phyloP scores from a whole-genome alignment of 108 stramenopile genomes.

The Poteriospumella lacustris region DNA sequence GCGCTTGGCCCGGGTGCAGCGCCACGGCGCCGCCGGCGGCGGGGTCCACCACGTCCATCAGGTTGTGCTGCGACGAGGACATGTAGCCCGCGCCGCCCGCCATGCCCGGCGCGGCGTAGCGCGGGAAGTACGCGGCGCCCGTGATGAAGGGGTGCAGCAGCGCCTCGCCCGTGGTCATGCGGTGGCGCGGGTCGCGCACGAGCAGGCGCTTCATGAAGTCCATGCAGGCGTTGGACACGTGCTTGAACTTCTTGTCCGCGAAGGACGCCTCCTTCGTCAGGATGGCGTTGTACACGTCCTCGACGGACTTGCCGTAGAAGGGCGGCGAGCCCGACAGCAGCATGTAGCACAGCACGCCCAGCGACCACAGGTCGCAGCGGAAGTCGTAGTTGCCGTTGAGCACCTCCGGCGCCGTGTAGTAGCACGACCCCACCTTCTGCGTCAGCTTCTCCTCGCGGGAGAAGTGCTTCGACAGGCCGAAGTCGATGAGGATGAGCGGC shows the following conservation, averaged over 20 bases:
- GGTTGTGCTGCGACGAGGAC: no score
- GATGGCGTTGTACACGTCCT: slow-evolving; percentile 24
- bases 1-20: background rate
- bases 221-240: slow-evolving; percentile 26
- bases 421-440: slow-evolving; percentile 37
- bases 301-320: slow-evolving; percentile 53
- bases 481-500: slow-evolving; percentile 94
- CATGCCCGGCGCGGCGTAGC: background rate
- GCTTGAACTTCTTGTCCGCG: slow-evolving; percentile 23
- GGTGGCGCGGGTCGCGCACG: background rate
- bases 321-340: slow-evolving; percentile 82
- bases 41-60: background rate
- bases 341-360: slow-evolving; percentile 85
- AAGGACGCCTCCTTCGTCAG: slow-evolving; percentile 22
- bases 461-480: slow-evolving; percentile 88
- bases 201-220: slow-evolving; percentile 27
- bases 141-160: slow-evolving; percentile 22
- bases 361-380: slow-evolving; percentile 92
- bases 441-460: slow-evolving; percentile 55
- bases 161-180: slow-evolving; percentile 12
- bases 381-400: slow-evolving; percentile 81
- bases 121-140: background rate
- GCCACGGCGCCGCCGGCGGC: background rate
- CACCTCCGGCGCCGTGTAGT: slow-evolving; percentile 78
- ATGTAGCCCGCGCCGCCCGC: background rate